phyloP scores from a whole-genome alignment of 192 early-diverging fungal genomes.

The Dissophora ornata region DNA sequence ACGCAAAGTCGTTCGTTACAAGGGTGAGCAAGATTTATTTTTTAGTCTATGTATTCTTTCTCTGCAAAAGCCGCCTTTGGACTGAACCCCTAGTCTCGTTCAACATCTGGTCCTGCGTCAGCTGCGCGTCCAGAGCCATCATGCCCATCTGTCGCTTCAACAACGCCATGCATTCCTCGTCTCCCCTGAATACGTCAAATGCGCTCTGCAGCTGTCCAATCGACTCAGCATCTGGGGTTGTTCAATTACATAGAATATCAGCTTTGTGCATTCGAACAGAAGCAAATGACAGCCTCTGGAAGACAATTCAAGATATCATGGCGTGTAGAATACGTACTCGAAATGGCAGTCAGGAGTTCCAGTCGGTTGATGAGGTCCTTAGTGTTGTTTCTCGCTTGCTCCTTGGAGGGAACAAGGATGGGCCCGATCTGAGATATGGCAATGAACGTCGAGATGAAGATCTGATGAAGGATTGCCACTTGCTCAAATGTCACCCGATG shows the following conservation, averaged over 20 bases:
- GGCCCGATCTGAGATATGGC: conserved; percentile 61
- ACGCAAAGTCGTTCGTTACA: too few species aligned
- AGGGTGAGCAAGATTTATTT: neutral
- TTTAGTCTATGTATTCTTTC: conserved; percentile 16
- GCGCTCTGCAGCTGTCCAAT: conserved; percentile 32
- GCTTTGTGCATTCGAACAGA: too few species aligned
- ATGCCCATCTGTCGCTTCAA: conserved; percentile 57
- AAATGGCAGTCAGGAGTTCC: conserved; percentile 53
- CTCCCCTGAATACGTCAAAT: conserved; percentile 57
- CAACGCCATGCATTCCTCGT: conserved; percentile 39
- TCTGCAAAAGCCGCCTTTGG: conserved; percentile 29
- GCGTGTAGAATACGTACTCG: conserved; percentile 40
- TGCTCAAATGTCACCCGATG: conserved; percentile 57
- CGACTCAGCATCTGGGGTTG: conserved; percentile 35
- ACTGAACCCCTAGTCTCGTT: conserved; percentile 32
- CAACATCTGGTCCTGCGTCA: conserved; percentile 42
- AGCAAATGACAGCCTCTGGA: too few species aligned
- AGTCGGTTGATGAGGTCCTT: conserved; percentile 37
- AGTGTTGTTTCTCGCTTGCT: conserved; percentile 34
- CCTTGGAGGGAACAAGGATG: conserved; percentile 54
- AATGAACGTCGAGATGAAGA: conserved; percentile 58
- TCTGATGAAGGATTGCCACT: conserved; percentile 56
- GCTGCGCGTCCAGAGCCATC: conserved; percentile 49
- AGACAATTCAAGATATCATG: too few species aligned
- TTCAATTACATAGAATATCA: too few species aligned